Base-by-base conservation (phyloP, 2,329 filamentous ascomycete genomes). In the Neurospora crassa region DNA sequence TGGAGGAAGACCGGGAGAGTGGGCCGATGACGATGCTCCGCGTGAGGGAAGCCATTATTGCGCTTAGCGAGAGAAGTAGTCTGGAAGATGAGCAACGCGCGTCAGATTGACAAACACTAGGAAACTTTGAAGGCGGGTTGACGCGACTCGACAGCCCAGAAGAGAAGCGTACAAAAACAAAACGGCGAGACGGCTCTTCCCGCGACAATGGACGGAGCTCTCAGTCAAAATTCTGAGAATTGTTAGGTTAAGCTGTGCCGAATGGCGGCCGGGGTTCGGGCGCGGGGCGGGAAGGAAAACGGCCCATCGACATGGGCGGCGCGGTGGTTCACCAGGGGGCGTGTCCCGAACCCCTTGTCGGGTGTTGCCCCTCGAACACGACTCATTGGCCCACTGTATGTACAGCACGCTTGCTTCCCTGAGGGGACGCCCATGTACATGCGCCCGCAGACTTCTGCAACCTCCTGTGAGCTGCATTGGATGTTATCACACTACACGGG, bases 31-130 rank as follows among this genome's bases (percentile, higher is more conserved):
- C n/a, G 37, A 43, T 59, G 14, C 40, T 43, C 37, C 72, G 70
- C 14, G 69, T 14, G 63, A 76, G 67, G 41, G 71, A 74, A 8
- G 74, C 72, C 75, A 76, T 76, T 68, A 69, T 34, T 11, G 70
- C 63, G 37, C 40, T 16, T 29, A 37, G 53, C 53, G 16, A 63
- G 53, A 24, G 29, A 63, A 63, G 34, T 37, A n/a, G 47, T 37
- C 53, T 63, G 8, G 29, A 63, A 37, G 24, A 63, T 63, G 53
- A 37, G 29, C 7, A 63, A 16, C 1, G 14, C 53, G 14, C 24
- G 53, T 63, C 53, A 63, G 53, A 34, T 34, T 16, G 3, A 18
- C 8, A 11, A 16, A 24, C n/a, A 47, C 20, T 11, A 63, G 29
- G 8, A 29, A 63, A 18, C 6, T 8, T 34, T 14, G 12, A 14